A percentile compares a stretch with the other conserved stretches of the same genome.
These are phyloP conservation scores for Tubosaeta brunneosetosa DNA, from an alignment of 768 basidiomycete species.

Conservation along the genomic window DNA sequence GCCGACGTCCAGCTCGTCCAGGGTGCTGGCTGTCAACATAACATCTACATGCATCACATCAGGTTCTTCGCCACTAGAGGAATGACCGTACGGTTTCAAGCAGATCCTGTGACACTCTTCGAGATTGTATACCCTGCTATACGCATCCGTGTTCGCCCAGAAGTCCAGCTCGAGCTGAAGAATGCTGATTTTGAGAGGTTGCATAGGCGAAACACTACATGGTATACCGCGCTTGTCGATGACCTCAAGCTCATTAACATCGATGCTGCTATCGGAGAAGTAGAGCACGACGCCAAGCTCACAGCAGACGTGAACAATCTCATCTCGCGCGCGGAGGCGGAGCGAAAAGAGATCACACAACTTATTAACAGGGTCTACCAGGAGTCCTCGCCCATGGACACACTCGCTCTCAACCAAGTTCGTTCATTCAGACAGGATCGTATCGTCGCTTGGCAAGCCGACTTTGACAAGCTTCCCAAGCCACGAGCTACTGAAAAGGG, in stretches of 20 bases:
- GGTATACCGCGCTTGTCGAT: conserved; percentile 73
- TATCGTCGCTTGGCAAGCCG: conserved; percentile 94
- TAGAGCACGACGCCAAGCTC: conserved; percentile 61
- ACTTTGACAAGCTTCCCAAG: conserved; percentile 82
- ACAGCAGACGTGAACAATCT: conserved; percentile 60
- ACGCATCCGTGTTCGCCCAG: conserved; percentile 78
- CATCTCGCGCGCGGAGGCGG: conserved; percentile 68
- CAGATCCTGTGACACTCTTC: conserved; percentile 75
- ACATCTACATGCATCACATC: conserved; percentile 88
- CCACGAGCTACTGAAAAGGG: conserved; percentile 53
- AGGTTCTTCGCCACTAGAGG: conserved; percentile 84
- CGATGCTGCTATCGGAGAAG: conserved; percentile 76
- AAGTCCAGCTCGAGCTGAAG: conserved; percentile 84
- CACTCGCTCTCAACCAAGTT: conserved; percentile 80
- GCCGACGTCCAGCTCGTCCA: conserved; percentile 79
- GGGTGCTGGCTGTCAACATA: conserved; percentile 89
- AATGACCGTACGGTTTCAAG: conserved; percentile 84
- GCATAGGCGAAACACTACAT: conserved; percentile 62
- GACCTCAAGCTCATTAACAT: conserved; percentile 74
- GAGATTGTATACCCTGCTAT: conserved; percentile 90
- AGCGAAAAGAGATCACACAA: conserved; percentile 65
- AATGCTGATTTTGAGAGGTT: conserved; percentile 85
- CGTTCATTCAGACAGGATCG: conserved; percentile 86
- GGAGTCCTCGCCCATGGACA: conserved; percentile 77
- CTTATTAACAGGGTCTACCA: conserved; percentile 78